Evolutionary conservation across 257 asterid species (phyloP).

Genomic region (Forsythia viridissima): DNA sequence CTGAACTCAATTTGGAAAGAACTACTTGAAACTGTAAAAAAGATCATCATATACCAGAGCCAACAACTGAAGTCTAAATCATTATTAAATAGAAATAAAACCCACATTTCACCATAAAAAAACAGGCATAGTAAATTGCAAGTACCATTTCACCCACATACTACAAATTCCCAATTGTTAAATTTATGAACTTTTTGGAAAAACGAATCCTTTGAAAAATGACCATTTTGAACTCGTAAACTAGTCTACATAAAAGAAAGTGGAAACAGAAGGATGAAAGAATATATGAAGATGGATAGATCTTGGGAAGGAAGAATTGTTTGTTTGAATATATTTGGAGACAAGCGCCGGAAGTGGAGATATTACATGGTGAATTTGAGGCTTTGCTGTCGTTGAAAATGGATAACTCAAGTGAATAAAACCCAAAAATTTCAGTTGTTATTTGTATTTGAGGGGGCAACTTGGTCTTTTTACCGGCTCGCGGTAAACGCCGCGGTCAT

Average conservation of each 20-base stretch:
- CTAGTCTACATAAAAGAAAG: not conserved
- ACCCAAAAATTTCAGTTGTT: no score
- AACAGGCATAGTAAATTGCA: not conserved
- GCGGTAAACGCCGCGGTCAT: no score
- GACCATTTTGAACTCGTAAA: not conserved
- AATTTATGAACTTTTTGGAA: no score
- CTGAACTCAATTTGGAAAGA: not conserved
- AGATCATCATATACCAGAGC: not conserved
- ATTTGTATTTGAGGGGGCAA: no score
- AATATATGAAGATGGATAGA: not conserved
- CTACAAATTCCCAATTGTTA: no score
- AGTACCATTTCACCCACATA: not conserved
- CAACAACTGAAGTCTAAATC: not conserved
- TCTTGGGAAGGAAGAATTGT: not conserved
- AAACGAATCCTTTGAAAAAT: no score
- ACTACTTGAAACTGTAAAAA: not conserved
- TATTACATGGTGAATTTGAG: no score
- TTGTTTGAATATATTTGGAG: conserved; percentile 6
- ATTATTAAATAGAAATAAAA: no score
- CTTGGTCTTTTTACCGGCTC: no score
- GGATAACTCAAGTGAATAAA: no score
- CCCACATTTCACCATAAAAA: not conserved
- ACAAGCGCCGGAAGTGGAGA: conserved; percentile 26
- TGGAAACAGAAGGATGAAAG: not conserved
- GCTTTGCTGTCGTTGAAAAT: no score